These are phyloP conservation scores for Spathaspora hagerdaliae DNA, from an alignment of 805 yeast species.

Conservation along the genomic window DNA sequence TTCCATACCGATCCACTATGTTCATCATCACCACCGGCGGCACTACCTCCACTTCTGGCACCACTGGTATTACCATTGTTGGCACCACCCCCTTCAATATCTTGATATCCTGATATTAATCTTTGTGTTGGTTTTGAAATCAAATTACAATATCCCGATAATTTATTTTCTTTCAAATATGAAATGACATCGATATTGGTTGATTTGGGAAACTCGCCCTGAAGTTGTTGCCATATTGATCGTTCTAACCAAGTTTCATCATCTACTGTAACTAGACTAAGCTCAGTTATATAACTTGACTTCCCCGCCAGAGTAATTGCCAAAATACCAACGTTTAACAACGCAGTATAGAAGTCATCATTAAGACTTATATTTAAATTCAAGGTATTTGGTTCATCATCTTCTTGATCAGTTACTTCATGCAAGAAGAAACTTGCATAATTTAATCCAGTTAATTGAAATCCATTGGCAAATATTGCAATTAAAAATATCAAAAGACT, in stretches of 20 bases:
- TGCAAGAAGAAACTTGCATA: slow-evolving; percentile 29
- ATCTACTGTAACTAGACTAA: slow-evolving; percentile 46
- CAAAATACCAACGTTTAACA: slow-evolving; percentile 56
- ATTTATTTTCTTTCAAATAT: slow-evolving; percentile 6
- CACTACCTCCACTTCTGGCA: no score
- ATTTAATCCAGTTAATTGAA: slow-evolving; percentile 29
- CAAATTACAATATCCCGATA: slow-evolving; percentile 26
- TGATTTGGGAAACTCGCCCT: background rate
- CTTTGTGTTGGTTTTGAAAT: slow-evolving; percentile 23
- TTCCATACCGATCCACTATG: slow-evolving; percentile 14
- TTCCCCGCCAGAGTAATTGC: slow-evolving; percentile 66
- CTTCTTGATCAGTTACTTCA: slow-evolving; percentile 16
- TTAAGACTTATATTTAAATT: slow-evolving; percentile 37
- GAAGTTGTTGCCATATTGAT: slow-evolving; percentile 17
- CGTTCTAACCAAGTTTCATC: slow-evolving; percentile 54
- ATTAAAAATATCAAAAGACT: slow-evolving; percentile 52
- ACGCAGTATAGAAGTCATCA: slow-evolving; percentile 66
- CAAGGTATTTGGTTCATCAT: slow-evolving; percentile 12
- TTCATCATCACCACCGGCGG: slow-evolving; percentile 1
- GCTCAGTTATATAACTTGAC: slow-evolving; percentile 61
- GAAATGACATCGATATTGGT: slow-evolving; percentile 1
- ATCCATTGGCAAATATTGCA: slow-evolving; percentile 58
- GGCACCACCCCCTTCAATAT: background rate
- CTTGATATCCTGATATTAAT: slow-evolving; percentile 16
- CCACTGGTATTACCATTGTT: background rate